Conservation (phyloP, 345 rosid genomes). For the Odontarrhena argentea region DNA sequence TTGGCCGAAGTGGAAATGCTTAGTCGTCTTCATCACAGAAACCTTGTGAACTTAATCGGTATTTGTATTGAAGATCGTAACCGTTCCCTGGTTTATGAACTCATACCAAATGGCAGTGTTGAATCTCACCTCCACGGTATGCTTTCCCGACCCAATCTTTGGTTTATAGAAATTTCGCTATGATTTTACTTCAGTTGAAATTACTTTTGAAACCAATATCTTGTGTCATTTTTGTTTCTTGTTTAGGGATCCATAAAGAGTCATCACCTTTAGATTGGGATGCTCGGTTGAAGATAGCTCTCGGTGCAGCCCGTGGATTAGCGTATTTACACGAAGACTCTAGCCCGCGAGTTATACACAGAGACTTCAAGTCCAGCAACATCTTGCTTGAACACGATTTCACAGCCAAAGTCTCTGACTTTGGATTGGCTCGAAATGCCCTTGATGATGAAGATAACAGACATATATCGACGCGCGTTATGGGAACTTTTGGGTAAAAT, state of each 20-base stretch:
- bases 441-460: constrained; percentile 76
- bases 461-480: constrained; percentile 94
- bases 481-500: constrained; percentile 96
- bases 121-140: constrained; percentile 96
- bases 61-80: constrained; percentile 83
- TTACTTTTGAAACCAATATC: neutral
- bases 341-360: constrained; percentile 90
- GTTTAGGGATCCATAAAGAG: constrained; percentile 70
- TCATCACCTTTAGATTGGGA: constrained; percentile 84
- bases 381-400: constrained; percentile 89
- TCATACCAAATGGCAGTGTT: constrained; percentile 93
- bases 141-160: constrained; percentile 8
- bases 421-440: constrained; percentile 94
- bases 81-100: constrained; percentile 91
- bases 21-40: constrained; percentile 96
- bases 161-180: neutral
- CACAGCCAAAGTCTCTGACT: constrained; percentile 93
- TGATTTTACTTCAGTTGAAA: neutral
- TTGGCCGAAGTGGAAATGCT: constrained; percentile 98
- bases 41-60: constrained; percentile 89
- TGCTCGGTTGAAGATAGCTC: constrained; percentile 88
- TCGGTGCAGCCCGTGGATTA: constrained; percentile 94
- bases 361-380: constrained; percentile 97
- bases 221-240: constrained; percentile 17
- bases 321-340: constrained; percentile 98